Evolutionary conservation across 345 rosid species (phyloP), one percentile per base, ranked within the genome.

Genomic region (Linum tenue): DNA sequence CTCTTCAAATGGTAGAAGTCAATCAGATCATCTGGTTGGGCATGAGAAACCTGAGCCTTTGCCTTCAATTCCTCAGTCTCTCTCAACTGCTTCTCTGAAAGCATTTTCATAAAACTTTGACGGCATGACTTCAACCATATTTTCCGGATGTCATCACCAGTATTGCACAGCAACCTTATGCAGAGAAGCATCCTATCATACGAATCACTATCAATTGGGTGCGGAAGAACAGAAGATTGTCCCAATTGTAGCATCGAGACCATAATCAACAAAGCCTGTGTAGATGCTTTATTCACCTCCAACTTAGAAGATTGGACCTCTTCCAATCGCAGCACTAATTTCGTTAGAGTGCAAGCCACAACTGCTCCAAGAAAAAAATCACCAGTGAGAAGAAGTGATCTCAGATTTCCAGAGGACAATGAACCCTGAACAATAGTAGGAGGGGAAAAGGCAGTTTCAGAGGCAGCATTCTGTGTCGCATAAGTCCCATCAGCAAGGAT

Each of bases 291-390:
- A 67, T 92, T 88, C 67, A 92, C 90, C 73, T 92, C 98, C 67
- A 70, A 76, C 66, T 79, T 85, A 59, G 88, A 82, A 14, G 95
- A 66, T 76, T 90, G 98, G 64, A 92, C 97, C 80, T 90, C 98
- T 69, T 92, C 92, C 82, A 90, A 78, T 78, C 98, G 85, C 78
- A 92, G 78, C 67, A 90, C 76, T 71, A 92, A 96, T 81, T 92
- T 92, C 15, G 97, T 81, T 72, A 90, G 75, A 5, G 97, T 85
- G 83, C 97, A 88, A 15, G 92, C 87, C 67, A 92, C 96, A 73
- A 92, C 94, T 16, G 98, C 90, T 72, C 96, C 98, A 4, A 92
- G 94, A 85, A 90, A 92, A 76, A 92, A 92, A 67, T 92, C 98
- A 39, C 98, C 98, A 36, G 87, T 82, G 53, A 92, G 90, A 48